Evolutionary conservation across 2,329 filamentous ascomycete genomes (phyloP), one percentile per base, ranked within the genome.

Genomic region (Paramyrothecium sp.): DNA sequence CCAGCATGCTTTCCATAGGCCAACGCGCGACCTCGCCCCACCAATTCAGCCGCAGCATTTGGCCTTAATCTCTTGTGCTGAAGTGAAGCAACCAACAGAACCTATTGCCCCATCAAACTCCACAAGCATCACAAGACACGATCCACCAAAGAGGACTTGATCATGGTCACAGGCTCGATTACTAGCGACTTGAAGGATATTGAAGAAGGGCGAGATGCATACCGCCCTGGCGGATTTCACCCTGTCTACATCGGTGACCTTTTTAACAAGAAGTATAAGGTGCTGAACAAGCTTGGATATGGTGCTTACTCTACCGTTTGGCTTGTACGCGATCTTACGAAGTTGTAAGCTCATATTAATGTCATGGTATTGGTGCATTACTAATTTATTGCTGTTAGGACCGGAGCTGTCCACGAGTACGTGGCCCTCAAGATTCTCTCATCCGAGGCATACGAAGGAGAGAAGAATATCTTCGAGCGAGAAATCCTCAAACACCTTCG

Each of bases 351-450:
- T 44, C n/a, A 44, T 44, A 4, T 44, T 16, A 19, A 44, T 16
- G n/a, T 16, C n/a, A 44, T 7, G 5, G n/a, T 16, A 44, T 44
- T 7, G 38, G 4, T 44, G 33, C 16, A 7, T 44, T 17, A 7
- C 38, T 44, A 17, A 44, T 44, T 16, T 16, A 44, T 44, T 16
- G 13, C 38, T 48, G 19, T 11, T 26, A 23, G 26, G 3, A 11
- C 11, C 10, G 54, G 57, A 11, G 46, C 33, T 20, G 54, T 21
- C 13, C 41, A 26, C 5, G 54, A 58, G 47, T 63, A 67, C 20
- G 60, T 62, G 13, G 69, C 68, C 1, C 49, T 72, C 7, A 72
- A 72, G 49, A 61, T 71, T 8, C 60, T 71, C 4, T 61, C 57
- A 7, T 60, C 66, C 2, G 57, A 58, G 12, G 59, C 56, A 23